Evolutionary conservation across 2,329 filamentous ascomycete species (phyloP).

Genomic region (Verticillium klebahnii): DNA sequence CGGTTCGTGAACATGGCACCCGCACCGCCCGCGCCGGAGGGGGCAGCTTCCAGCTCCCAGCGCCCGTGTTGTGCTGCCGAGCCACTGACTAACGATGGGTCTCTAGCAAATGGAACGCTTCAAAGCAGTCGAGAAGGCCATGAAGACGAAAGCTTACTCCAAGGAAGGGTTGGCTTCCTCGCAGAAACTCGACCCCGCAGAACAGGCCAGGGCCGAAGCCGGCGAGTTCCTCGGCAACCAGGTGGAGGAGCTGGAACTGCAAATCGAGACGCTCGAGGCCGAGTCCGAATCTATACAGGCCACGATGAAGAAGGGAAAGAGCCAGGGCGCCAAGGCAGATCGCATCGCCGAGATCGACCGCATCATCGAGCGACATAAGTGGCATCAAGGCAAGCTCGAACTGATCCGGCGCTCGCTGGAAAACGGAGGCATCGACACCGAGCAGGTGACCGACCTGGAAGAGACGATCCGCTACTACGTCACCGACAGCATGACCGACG

Average conservation of each 20-base stretch:
- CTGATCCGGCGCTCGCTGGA: slow-evolving; percentile 84
- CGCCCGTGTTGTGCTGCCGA: background rate
- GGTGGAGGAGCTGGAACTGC: slow-evolving; percentile 89
- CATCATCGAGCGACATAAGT: slow-evolving; percentile 88
- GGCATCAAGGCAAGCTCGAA: slow-evolving; percentile 91
- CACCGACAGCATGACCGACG: slow-evolving; percentile 78
- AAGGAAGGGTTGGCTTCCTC: slow-evolving; percentile 94
- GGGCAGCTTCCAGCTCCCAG: background rate
- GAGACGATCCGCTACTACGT: slow-evolving; percentile 96
- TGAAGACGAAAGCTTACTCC: slow-evolving; percentile 99
- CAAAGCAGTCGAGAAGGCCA: slow-evolving; percentile 99
- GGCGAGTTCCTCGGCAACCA: slow-evolving; percentile 80
- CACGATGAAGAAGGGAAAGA: slow-evolving; percentile 93
- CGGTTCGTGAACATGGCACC: slow-evolving; percentile 55
- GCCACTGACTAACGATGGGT: slow-evolving; percentile 5
- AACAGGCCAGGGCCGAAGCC: slow-evolving; percentile 87
- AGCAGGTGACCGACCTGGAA: slow-evolving; percentile 82
- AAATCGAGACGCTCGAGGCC: slow-evolving; percentile 89
- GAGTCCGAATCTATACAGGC: slow-evolving; percentile 83
- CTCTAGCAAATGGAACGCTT: slow-evolving; percentile 96
- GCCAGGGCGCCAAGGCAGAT: slow-evolving; percentile 76
- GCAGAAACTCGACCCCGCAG: slow-evolving; percentile 92
- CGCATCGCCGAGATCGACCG: slow-evolving; percentile 82
- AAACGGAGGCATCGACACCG: slow-evolving; percentile 84
- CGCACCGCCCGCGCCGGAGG: background rate